A percentile compares a stretch with the other conserved stretches of the same genome.
phyloP scores from a whole-genome alignment of 257 asterid genomes.

The Nicotiana attenuata region DNA sequence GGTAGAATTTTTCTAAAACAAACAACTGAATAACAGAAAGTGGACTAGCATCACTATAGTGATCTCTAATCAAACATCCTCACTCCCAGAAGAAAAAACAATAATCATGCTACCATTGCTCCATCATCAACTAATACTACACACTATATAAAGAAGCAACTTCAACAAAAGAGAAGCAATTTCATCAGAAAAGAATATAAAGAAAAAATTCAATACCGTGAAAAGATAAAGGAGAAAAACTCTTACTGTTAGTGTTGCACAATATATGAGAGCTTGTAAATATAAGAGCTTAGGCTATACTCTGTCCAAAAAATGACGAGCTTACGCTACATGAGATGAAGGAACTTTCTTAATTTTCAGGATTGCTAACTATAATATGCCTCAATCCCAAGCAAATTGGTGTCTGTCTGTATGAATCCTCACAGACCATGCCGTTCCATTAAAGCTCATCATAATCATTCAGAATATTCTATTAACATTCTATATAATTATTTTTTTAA shows the following conservation, averaged over 20 bases:
- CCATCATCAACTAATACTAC: not conserved
- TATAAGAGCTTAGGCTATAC: not conserved
- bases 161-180: not conserved
- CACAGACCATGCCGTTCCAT: too few relatives aligned
- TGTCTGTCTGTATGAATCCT: too few relatives aligned
- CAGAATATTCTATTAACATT: not conserved
- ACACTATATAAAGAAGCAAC: not conserved
- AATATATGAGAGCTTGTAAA: not conserved
- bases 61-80: not conserved
- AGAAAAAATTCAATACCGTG: not conserved
- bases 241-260: not conserved
- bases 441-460: not conserved
- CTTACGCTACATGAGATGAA: too few relatives aligned
- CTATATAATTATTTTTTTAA: not conserved
- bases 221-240: not conserved
- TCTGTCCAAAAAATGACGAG: not conserved
- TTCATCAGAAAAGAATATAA: not conserved
- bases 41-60: not conserved
- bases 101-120: not conserved
- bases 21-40: not conserved
- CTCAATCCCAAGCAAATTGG: too few relatives aligned
- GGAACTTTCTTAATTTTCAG: not conserved
- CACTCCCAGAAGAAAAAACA: not conserved
- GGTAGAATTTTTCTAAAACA: not conserved
- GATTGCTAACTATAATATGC: not conserved